Base-by-base conservation (phyloP, 2,329 filamentous ascomycete species). In the Aureobasidium sp. region DNA sequence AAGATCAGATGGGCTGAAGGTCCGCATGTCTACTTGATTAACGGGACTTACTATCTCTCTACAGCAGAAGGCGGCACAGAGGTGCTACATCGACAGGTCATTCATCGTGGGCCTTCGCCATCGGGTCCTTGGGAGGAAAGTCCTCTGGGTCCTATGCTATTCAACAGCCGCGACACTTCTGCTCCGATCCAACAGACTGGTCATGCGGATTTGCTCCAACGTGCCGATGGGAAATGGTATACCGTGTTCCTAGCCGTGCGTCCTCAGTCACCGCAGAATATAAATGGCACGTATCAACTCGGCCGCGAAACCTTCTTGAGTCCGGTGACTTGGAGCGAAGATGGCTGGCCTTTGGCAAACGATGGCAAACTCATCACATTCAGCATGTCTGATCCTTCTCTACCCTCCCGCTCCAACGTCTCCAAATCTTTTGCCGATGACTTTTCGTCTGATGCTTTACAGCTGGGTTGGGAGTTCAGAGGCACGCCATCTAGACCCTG, bases 181-280 rank as follows among this genome's bases (percentile, higher is more conserved):
- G 41, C 41, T 32, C 41, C 25, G 10, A 44, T 44, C 11, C 41
- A 44, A 4, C 41, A 44, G 17, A 44, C 41, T 44, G 41, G 41
- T 6, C 41, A 44, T 8, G 41, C 41, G 5, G 41, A 44, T n/a
- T 6, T 44, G 2, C 2, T 44, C 10, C 41, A 44, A 17, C 41
- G 41, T 44, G 25, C 41, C 8, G 41, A 44, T 22, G 41, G 27
- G 6, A 44, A n/a, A n/a, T 44, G 41, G 41, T 44, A 44, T 10
- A 21, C 41, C 11, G 41, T 32, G 10, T 44, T 44, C 25, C 41
- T 44, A 7, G 41, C 41, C 5, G 27, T 32, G 2, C 41, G 41
- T 3, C 41, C 41, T 14, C 41, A 44, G 6, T 17, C 32, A 11
- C 41, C 41, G 3, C 41, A 32, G 12, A 44, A 44, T 17, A 30